These are phyloP conservation scores for Oenanthe javanica DNA, from an alignment of 140 eudicot species.

Conservation along the genomic window DNA sequence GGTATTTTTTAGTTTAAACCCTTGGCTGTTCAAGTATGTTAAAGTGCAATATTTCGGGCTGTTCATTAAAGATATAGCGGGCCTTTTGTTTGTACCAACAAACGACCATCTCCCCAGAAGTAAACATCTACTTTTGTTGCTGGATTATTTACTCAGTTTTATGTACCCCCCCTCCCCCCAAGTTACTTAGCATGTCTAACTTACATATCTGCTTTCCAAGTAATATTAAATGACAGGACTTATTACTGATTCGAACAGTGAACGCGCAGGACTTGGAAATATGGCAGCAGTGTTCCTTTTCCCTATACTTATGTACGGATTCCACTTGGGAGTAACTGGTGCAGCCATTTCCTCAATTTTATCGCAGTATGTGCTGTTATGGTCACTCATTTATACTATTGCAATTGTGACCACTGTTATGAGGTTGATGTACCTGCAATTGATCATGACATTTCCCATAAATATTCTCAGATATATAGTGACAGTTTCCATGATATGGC, in stretches of 20 bases:
- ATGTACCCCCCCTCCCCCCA: background rate
- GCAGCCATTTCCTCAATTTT: slow-evolving; percentile 81
- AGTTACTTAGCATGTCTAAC: background rate
- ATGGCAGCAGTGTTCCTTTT: slow-evolving; percentile 68
- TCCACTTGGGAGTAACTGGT: slow-evolving; percentile 73
- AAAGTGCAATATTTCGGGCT: background rate
- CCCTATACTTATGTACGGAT: slow-evolving; percentile 65
- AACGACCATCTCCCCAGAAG: background rate
- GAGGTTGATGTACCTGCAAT: background rate
- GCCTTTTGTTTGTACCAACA: background rate
- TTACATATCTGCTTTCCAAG: background rate
- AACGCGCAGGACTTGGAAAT: slow-evolving; percentile 63
- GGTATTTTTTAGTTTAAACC: background rate
- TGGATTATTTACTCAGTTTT: background rate
- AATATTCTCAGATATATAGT: slow-evolving; percentile 61
- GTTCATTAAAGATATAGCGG: background rate
- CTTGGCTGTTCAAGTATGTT: background rate
- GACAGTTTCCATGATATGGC: slow-evolving; percentile 70
- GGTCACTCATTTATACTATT: background rate
- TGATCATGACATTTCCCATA: background rate
- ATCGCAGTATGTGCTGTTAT: slow-evolving; percentile 65
- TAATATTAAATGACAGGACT: background rate
- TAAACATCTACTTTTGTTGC: background rate
- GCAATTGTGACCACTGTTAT: background rate
- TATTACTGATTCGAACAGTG: slow-evolving; percentile 5